Conservation (phyloP, 139 green algal species). For the Chlorella ohadii region DNA sequence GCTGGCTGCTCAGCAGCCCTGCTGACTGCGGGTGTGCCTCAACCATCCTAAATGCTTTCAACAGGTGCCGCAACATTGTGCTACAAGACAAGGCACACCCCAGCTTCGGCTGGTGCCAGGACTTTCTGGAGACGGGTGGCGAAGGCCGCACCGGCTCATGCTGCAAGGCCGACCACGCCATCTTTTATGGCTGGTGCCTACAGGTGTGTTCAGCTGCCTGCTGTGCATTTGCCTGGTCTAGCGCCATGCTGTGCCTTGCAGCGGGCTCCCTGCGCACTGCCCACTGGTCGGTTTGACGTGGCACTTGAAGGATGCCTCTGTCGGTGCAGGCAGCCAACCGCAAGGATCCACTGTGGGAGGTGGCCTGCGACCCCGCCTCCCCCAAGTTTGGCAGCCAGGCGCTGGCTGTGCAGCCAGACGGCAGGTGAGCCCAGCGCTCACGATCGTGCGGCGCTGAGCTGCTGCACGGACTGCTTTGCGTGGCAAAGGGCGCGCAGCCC, state of each 20-base stretch:
- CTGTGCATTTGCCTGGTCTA: no score
- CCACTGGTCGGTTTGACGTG: no score
- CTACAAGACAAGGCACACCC: background rate
- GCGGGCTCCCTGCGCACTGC: no score
- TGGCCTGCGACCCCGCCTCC: slow-evolving; percentile 56
- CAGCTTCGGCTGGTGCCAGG: slow-evolving; percentile 49
- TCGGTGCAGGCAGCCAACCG: background rate
- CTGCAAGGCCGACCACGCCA: slow-evolving; percentile 65
- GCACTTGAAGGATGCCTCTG: background rate
- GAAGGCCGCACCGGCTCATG: slow-evolving; percentile 50
- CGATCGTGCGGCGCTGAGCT: no score
- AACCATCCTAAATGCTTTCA: slow-evolving; percentile 4
- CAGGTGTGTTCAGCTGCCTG: slow-evolving; percentile 5
- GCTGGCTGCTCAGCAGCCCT: no score
- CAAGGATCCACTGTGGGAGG: slow-evolving; percentile 26
- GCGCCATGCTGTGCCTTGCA: no score
- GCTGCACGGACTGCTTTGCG: no score
- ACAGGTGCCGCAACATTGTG: slow-evolving; percentile 50
- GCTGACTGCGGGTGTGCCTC: no score
- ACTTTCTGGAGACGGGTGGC: slow-evolving; percentile 56
- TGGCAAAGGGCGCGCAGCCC: no score
- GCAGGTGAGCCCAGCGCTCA: background rate
- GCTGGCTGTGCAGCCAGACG: slow-evolving; percentile 13
- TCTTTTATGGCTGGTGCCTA: slow-evolving; percentile 55
- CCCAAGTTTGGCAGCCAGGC: slow-evolving; percentile 34